These are phyloP conservation scores for Prunus kanzakura DNA, from an alignment of 306 rosid species.

Conservation along the genomic window DNA sequence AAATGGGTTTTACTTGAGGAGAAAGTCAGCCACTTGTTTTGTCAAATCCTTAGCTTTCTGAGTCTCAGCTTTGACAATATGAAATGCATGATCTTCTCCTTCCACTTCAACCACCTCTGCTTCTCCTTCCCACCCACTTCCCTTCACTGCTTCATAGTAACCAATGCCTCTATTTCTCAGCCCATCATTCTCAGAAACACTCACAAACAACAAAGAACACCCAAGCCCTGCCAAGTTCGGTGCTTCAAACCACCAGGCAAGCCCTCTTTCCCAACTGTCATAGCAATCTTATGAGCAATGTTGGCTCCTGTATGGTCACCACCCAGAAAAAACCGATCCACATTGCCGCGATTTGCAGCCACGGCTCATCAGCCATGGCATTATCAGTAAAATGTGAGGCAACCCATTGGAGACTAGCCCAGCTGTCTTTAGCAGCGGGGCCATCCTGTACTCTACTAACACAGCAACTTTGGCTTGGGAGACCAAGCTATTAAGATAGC, in stretches of 20 bases:
- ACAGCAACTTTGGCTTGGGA: conserved; percentile 40
- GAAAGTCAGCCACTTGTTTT: conserved; percentile 15
- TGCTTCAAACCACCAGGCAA: conserved; percentile 32
- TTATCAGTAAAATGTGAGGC: conserved; percentile 15
- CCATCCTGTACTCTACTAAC: conserved; percentile 51
- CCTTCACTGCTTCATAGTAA: conserved; percentile 21
- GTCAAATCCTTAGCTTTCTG: conserved; percentile 22
- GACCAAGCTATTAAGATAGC: conserved; percentile 41
- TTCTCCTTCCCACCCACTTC: conserved; percentile 24
- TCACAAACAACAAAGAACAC: conserved; percentile 19
- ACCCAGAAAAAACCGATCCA: conserved; percentile 22
- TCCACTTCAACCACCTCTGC: conserved; percentile 23
- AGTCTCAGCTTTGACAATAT: conserved; percentile 8
- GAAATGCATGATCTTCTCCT: conserved; percentile 30
- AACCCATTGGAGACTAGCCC: conserved; percentile 47
- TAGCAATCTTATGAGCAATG: conserved; percentile 36
- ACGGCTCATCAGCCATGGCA: conserved; percentile 27
- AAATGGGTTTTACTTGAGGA: not conserved
- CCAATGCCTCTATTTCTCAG: conserved; percentile 20
- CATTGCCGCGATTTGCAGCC: conserved; percentile 40
- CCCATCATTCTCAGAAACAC: conserved; percentile 26
- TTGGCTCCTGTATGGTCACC: conserved; percentile 55
- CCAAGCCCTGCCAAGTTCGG: conserved; percentile 30
- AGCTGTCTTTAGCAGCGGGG: conserved; percentile 47
- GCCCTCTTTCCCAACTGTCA: conserved; percentile 44